These are phyloP conservation scores for Monosporascus ibericus DNA, from an alignment of 2,329 filamentous ascomycete genomes.

Conservation along the genomic window DNA sequence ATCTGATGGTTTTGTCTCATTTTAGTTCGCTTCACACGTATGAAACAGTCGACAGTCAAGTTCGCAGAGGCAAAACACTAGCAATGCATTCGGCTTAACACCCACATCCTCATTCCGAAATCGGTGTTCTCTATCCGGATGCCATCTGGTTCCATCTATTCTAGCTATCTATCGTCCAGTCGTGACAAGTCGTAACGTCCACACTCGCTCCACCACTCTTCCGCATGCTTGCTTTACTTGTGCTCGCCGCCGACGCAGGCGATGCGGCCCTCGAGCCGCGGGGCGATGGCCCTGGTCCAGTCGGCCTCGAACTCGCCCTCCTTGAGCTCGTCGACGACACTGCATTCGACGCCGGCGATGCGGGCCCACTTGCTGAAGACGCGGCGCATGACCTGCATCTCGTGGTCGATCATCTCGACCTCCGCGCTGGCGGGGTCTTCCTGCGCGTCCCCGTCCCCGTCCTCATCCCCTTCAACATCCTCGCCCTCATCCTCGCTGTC, in stretches of 20 bases:
- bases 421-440: slow-evolving; percentile 10
- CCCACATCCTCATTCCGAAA: no score
- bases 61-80: no score
- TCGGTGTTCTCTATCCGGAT: no score
- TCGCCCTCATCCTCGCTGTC: slow-evolving; percentile 29
- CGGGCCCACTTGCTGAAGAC: slow-evolving; percentile 70
- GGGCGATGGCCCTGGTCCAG: slow-evolving; percentile 78
- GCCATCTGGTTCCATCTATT: no score
- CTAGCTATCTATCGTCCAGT: no score
- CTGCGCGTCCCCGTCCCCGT: slow-evolving; percentile 18
- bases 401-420: slow-evolving; percentile 41
- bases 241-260: slow-evolving; percentile 17
- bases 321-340: slow-evolving; percentile 48
- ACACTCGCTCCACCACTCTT: no score
- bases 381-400: slow-evolving; percentile 60
- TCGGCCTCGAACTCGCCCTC: slow-evolving; percentile 56
- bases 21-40: no score
- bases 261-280: slow-evolving; percentile 72
- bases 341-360: slow-evolving; percentile 54
- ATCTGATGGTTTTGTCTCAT: no score
- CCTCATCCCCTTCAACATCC: slow-evolving; percentile 19
- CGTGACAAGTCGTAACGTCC: no score
- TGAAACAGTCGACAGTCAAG: no score
- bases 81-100: no score
- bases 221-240: slow-evolving; percentile 1